Evolutionary conservation across 208 protist species (phyloP), one percentile per base, ranked within the genome.

Genomic region (Leishmania arabica): DNA sequence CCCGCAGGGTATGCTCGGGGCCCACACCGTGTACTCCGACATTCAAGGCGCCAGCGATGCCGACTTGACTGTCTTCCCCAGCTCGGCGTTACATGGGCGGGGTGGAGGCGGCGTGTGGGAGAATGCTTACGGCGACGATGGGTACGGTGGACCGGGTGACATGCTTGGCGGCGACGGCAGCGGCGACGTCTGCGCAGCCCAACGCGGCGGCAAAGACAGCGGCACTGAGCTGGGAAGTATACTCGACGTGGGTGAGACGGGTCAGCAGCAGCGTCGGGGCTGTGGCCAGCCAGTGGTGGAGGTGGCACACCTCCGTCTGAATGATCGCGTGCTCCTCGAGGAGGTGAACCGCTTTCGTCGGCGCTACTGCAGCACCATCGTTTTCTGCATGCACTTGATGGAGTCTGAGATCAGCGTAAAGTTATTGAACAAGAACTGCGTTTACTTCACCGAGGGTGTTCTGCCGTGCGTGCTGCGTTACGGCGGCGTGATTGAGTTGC

Each of bases 401-500:
- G 81, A 86, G 40, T 47, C 62, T 1, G 84, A 92, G 49, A 74
- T 83, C 31, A 77, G 51, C 34, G 77, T 83, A 27, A 42, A 58
- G 31, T 69, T 89, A 51, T 47, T 92, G 40, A 84, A 90, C 64
- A 37, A 53, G 11, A 56, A 89, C 56, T 73, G 80, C 65, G 37
- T 82, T 27, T 69, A 81, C 71, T 94, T 92, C 81, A 81, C 91
- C 71, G 79, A 89, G 54, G 78, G 77, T 45, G 84, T 81, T 58
- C 86, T 94, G 77, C 91, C 85, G 4, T 68, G 80, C 66, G 80
- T 90, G 5, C 78, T 91, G 60, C 86, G 83, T n/a, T 84, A 85
- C 74, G 88, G 86, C n/a, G 91, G 91, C 45, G 86, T 94, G 45
- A 77, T 94, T 42, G 89, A 94, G 83, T 51, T 89, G 66, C 89